Base-by-base conservation (phyloP, 179 eudicot species). In the Carnegiea gigantea region DNA sequence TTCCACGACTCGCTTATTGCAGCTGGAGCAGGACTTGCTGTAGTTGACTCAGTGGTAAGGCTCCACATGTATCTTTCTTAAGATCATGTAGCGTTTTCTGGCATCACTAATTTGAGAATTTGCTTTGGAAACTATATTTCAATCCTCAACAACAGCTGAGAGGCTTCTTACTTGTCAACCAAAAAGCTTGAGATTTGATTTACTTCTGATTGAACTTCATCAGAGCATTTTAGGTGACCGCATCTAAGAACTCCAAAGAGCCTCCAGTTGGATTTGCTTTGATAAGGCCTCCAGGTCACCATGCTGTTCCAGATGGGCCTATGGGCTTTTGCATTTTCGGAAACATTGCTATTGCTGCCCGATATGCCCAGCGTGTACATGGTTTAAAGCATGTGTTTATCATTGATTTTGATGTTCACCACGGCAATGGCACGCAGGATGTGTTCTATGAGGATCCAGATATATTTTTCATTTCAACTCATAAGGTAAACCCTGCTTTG, bases 291-390 rank as follows among this genome's bases (percentile, higher is more conserved):
- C 98, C 98, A 15, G 98, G 98, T 84, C 98, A 95, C 86, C 98
- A 95, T 83, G 98, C 98, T 73, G 86, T 95, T 87, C 98, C 97
- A 40, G 87, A 91, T 77, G 98, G 98, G 44, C 98, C 98, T 46
- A 92, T 95, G 98, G 98, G 98, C 38, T 95, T 95, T 78, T 95
- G 98, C 85, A 95, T 95, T 81, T 95, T 95, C 67, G 98, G 98
- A 49, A 95, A 95, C 78, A 91, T 95, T 57, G 98, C 98, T 59
- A 86, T 95, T 78, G 98, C 98, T 33, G 97, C 98, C 82, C 98
- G 98, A 46, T 88, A 93, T 86, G 98, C 93, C 82, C 98, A 95
- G 81, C 92, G 89, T 20, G 85, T 83, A 9, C 98, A 93, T 85
- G 95, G 98, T 78, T 84, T 95, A 81, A 89, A 92, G 83, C 98